phyloP scores from a whole-genome alignment of 495 filamentous ascomycete genomes.

The Hypoxylon lenormandii region DNA sequence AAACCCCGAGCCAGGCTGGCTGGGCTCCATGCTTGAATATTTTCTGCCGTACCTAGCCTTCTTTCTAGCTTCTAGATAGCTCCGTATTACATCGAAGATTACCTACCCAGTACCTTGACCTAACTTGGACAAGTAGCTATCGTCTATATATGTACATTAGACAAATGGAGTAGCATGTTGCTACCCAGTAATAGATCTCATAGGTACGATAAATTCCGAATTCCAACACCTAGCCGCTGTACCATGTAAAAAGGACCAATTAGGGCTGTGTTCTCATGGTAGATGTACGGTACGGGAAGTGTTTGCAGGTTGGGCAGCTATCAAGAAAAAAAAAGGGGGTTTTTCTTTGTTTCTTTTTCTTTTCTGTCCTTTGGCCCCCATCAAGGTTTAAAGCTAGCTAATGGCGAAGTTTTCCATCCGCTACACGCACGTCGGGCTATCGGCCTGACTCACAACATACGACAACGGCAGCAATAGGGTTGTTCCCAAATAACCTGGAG shows the following conservation, averaged over 20 bases:
- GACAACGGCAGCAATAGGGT: neutral
- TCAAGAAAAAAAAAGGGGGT: constrained; percentile 14
- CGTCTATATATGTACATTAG: neutral
- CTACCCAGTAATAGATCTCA: constrained; percentile 18
- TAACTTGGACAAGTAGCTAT: neutral
- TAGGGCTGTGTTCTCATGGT: constrained; percentile 12
- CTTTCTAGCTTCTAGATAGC: neutral
- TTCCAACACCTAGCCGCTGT: constrained; percentile 33
- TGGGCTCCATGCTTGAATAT: neutral
- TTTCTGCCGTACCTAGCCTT: neutral
- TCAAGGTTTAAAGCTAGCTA: constrained; percentile 9
- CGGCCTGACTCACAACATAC: constrained; percentile 35
- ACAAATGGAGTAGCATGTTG: constrained; percentile 3
- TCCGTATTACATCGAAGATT: no score
- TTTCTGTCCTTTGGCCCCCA: neutral
- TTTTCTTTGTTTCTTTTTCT: constrained; percentile 14
- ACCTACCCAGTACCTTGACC: neutral
- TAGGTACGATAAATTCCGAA: constrained; percentile 19
- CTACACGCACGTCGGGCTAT: neutral
- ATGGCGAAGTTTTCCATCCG: neutral
- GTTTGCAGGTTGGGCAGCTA: constrained; percentile 43
- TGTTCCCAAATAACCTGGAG: no score
- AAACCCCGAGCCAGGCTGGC: no score
- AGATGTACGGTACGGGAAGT: constrained; percentile 16
- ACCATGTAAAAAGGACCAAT: constrained; percentile 16